Conservation (phyloP, 1,139 yeast species). For the Diutina siamensis region DNA sequence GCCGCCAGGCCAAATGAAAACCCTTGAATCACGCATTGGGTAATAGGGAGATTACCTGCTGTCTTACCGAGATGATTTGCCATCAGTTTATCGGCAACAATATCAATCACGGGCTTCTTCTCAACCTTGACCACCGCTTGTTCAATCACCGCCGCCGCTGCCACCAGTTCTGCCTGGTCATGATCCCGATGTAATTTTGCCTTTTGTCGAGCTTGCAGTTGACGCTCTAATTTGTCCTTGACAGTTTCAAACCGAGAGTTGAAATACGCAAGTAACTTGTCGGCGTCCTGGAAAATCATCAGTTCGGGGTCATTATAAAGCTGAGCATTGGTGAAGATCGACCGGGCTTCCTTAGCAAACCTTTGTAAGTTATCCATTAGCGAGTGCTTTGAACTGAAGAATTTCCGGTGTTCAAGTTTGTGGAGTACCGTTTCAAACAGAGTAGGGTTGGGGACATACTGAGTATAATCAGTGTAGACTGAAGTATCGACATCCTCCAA, state of each 20-base stretch:
- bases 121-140: conserved; percentile 12
- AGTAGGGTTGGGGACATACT: conserved; percentile 43
- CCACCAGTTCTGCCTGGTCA: background rate
- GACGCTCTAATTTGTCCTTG: conserved; percentile 12
- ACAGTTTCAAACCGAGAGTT: conserved; percentile 20
- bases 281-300: conserved; percentile 45
- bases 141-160: conserved; percentile 7
- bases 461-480: conserved; percentile 50
- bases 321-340: conserved; percentile 48
- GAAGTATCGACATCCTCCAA: conserved; percentile 43
- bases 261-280: conserved; percentile 27
- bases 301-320: conserved; percentile 46
- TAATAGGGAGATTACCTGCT: conserved; percentile 14
- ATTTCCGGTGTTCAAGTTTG: conserved; percentile 30
- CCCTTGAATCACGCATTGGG: conserved; percentile 6
- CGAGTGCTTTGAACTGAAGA: conserved; percentile 19
- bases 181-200: conserved; percentile 9
- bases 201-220: conserved; percentile 8
- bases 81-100: conserved; percentile 6
- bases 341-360: conserved; percentile 34
- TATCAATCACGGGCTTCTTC: conserved; percentile 8
- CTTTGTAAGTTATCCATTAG: conserved; percentile 31
- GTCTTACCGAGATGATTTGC: conserved; percentile 20
- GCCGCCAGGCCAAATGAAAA: background rate
- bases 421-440: conserved; percentile 37